phyloP scores from a whole-genome alignment of 345 rosid species.

The Erucastrum elatum region DNA sequence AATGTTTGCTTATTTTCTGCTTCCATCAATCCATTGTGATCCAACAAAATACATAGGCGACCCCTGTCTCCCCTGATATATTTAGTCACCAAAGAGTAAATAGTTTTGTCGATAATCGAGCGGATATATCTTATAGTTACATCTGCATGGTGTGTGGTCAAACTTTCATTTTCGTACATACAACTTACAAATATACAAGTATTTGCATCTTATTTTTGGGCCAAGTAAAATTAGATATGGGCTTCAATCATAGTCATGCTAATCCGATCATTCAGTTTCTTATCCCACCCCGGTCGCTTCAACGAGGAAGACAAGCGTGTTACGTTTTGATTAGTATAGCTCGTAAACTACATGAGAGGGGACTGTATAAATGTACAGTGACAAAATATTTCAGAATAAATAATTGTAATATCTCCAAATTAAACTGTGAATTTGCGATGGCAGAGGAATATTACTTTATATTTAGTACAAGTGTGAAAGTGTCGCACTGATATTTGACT shows the following conservation, averaged over 20 bases:
- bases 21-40: background rate
- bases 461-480: slow-evolving; percentile 18
- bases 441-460: background rate
- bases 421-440: background rate
- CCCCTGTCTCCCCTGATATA: background rate
- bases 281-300: background rate
- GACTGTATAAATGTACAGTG: no score
- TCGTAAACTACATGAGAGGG: background rate
- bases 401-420: background rate
- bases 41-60: background rate
- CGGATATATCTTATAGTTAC: background rate
- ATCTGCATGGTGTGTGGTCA: background rate
- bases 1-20: background rate
- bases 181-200: background rate
- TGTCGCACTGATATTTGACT: slow-evolving; percentile 9
- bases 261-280: background rate
- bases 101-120: background rate
- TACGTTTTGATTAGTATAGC: background rate
- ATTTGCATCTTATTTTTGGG: background rate
- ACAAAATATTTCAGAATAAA: no score
- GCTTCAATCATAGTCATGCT: slow-evolving; percentile 21
- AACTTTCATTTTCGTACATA: background rate
- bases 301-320: background rate
- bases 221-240: slow-evolving; percentile 7
- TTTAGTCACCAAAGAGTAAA: background rate